Evolutionary conservation across 352 stramenopile species (phyloP), one percentile per base, ranked within the genome.

Genomic region (Hyphochytrium catenoides): DNA sequence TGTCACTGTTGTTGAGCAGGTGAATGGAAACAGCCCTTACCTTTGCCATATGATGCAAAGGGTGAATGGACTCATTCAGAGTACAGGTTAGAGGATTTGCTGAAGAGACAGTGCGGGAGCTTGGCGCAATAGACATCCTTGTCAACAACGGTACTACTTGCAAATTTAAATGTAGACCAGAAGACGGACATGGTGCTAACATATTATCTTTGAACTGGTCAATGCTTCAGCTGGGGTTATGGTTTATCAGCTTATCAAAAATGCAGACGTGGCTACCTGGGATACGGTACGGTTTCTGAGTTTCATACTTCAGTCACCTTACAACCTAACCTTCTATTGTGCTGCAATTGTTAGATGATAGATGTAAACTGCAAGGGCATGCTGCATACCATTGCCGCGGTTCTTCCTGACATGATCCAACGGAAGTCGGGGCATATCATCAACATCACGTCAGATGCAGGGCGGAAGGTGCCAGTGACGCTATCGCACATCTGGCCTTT

Each of bases 331-430:
- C 16, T 17, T 4, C 9, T 11, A 16, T 7, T 18, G n/a, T n/a
- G n/a, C n/a, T n/a, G n/a, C 6, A 15, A 20, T 26, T 5, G 19
- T 15, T 33, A 67, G 46, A 85, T 67, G 8, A 74, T 93, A 29
- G 77, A 91, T 50, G 75, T 91, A 27, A 93, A 93, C 53, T 90
- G 74, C 58, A 90, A 88, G 46, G 79, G 76, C 20, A 59, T 69
- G 14, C 62, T 90, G 39, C 82, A 91, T 49, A 73, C 72, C 15
- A 66, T 90, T 43, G 73, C 58, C 0, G 56, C 56, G 5, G 64
- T 73, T 27, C 48, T 78, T 19, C 60, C 62, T 2, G 52, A 70
- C 24, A 79, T 83, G 63, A 39, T 81, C 26, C 58, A 52, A 31
- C 62, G 62, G 14, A 73, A 76, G 50, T 49, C 40, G 8, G 66